Evolutionary conservation across 2,329 filamentous ascomycete species (phyloP).

Genomic region (Trichoderma simmonsii): DNA sequence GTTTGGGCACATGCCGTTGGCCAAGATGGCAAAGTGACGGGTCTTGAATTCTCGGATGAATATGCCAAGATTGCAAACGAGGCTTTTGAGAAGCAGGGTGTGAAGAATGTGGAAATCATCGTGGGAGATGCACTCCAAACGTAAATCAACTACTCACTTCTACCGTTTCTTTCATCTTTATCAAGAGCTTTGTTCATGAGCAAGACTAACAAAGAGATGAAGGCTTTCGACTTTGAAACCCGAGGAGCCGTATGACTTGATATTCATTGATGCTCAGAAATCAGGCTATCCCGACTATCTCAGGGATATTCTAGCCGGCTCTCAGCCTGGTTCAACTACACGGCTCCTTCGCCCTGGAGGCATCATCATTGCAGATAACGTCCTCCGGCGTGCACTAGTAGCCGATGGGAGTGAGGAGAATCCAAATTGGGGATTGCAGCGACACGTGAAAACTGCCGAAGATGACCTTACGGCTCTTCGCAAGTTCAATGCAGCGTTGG

Average conservation of each 20-base stretch:
- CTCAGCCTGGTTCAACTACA: conserved; percentile 30
- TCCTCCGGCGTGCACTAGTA: conserved; percentile 45
- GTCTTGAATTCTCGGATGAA: conserved; percentile 42
- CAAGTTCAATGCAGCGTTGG: conserved; percentile 29
- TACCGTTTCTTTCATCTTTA: neutral
- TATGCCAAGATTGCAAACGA: conserved; percentile 39
- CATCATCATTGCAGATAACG: conserved; percentile 50
- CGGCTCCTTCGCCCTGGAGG: conserved; percentile 44
- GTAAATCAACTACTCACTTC: conserved; percentile 31
- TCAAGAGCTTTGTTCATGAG: neutral
- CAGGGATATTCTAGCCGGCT: conserved; percentile 39
- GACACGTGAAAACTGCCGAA: conserved; percentile 17
- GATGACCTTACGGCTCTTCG: conserved; percentile 26
- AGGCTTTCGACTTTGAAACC: conserved; percentile 35
- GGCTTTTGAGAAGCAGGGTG: conserved; percentile 34
- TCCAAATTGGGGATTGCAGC: conserved; percentile 27
- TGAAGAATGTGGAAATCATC: conserved; percentile 41
- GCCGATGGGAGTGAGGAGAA: conserved; percentile 38
- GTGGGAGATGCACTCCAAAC: conserved; percentile 43
- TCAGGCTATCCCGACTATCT: conserved; percentile 46
- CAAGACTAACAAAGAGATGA: neutral
- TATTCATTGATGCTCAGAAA: conserved; percentile 52
- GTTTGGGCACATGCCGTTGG: conserved; percentile 42
- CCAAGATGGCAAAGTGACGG: conserved; percentile 27
- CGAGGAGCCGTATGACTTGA: conserved; percentile 44